Conservation (phyloP, 1,284 basidiomycete species). For the Microbotryum intermedium region DNA sequence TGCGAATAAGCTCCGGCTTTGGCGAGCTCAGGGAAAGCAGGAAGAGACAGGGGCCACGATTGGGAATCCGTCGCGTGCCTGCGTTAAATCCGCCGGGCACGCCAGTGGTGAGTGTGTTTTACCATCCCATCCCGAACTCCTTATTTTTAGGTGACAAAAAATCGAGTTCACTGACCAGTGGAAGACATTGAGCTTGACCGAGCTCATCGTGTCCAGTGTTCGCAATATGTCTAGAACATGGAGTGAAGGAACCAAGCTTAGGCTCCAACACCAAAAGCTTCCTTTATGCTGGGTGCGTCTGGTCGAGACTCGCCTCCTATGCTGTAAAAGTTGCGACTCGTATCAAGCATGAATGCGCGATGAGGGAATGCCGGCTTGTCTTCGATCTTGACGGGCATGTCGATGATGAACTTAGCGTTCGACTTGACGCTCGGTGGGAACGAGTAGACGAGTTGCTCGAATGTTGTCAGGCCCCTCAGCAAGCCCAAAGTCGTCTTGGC, state of each 20-base stretch:
- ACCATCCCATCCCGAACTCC: not conserved
- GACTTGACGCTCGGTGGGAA: constrained; percentile 12
- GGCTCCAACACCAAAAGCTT: not conserved
- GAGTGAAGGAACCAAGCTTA: not conserved
- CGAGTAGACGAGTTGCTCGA: constrained; percentile 55
- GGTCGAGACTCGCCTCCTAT: constrained; percentile 15
- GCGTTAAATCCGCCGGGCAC: not conserved
- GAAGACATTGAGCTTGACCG: constrained; percentile 58
- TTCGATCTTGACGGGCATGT: constrained; percentile 39
- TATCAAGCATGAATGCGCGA: constrained; percentile 74
- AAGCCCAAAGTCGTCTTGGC: constrained; percentile 69
- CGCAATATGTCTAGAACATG: constrained; percentile 52
- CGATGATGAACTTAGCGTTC: constrained; percentile 36
- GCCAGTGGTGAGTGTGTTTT: constrained; percentile 20
- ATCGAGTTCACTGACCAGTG: constrained; percentile 5
- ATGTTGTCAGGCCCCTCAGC: constrained; percentile 71
- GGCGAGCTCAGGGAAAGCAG: constrained; percentile 55
- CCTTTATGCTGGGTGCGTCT: not conserved
- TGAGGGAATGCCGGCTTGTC: constrained; percentile 43
- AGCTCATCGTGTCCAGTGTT: constrained; percentile 73
- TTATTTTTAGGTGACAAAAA: not conserved
- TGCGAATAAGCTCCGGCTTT: constrained; percentile 60
- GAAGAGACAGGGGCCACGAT: constrained; percentile 58
- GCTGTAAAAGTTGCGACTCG: constrained; percentile 53
- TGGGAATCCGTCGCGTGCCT: constrained; percentile 39